Base-by-base conservation (phyloP, 2,329 filamentous ascomycete genomes). In the Onygenales sp. region DNA sequence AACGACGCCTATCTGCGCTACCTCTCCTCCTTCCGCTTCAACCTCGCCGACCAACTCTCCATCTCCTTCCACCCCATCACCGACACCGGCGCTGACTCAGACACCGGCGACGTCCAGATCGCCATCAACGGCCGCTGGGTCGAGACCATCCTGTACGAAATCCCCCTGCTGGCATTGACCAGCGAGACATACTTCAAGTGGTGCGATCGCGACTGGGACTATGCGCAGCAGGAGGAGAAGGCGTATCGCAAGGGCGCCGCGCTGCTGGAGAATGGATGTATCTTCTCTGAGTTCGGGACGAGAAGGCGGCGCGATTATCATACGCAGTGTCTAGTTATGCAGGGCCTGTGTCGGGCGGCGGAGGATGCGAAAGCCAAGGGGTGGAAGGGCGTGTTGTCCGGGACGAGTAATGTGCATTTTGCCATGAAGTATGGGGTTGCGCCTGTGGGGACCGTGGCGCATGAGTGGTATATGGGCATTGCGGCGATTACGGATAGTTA, bases 391-490 rank as follows among this genome's bases (percentile, higher is more conserved):
- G 86, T 84, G 66, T 77, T 97, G 46, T 82, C 85, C 0, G 93
- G 93, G 9, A 95, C 92, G 0, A 97, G 91, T 69, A 98, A 98
- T 65, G 93, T 98, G 3, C 92, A 97, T 67, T 83, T 98, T 59
- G 93, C 93, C 9, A 95, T 95, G 89, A 86, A 89, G 63, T 92
- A 95, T 70, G 84, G 83, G 44, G 82, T 96, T 45, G 74, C 83
- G 3, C 90, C 93, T 0, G 81, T 97, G 10, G 93, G 93, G 4
- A 98, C 93, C 0, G 84, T 88, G 2, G 93, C 93, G 0, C 93
- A 98, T 65, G 93, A 98, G 72, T 98, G 93, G 93, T 97, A 96
- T 75, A 98, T 98, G 93, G 91, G 89, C 42, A 92, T 95, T 57
- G 93, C 93, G 0, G 91, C 93, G 40, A 89, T 96, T 61, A 88